Percentiles rank a stretch among this genome's conserved stretches.
Evolutionary conservation across 192 early-diverging fungal species (phyloP).

Genomic region (Phlyctochytrium planicorne): DNA sequence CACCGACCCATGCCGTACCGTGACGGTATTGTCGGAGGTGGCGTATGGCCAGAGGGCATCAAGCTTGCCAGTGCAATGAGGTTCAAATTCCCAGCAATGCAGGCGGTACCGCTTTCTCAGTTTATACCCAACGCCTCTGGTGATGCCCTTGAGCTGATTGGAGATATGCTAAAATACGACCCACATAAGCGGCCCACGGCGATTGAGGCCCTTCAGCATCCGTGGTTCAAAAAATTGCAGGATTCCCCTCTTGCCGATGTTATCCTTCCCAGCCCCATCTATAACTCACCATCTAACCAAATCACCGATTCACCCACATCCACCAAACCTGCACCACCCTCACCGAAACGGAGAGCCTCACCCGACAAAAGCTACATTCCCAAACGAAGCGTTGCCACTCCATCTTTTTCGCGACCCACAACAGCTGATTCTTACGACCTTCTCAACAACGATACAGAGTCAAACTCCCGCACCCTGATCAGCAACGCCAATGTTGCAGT

Average conservation of each 20-base stretch:
- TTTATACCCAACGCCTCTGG: constrained; percentile 60
- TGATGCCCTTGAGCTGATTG: constrained; percentile 61
- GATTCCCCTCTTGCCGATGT: neutral
- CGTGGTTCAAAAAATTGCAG: constrained; percentile 56
- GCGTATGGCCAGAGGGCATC: constrained; percentile 52
- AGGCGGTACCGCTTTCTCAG: constrained; percentile 43
- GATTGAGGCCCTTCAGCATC: constrained; percentile 62
- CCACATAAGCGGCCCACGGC: constrained; percentile 75
- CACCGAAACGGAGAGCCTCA: too few relatives aligned
- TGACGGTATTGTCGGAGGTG: constrained; percentile 38
- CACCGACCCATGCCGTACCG: constrained; percentile 6
- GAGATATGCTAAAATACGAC: constrained; percentile 74
- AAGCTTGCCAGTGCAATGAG: constrained; percentile 48
- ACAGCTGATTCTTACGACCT: too few relatives aligned
- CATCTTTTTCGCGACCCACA: too few relatives aligned
- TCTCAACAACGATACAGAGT: too few relatives aligned
- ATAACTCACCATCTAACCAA: neutral
- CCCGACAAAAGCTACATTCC: too few relatives aligned
- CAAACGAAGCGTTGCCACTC: too few relatives aligned
- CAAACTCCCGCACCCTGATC: too few relatives aligned
- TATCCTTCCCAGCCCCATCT: neutral
- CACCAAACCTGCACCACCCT: neutral
- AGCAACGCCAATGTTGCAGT: too few relatives aligned
- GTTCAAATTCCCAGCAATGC: constrained; percentile 51
- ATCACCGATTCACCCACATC: neutral